Base-by-base conservation (phyloP, 2,329 filamentous ascomycete species). In the Hypoxylon rubiginosum region DNA sequence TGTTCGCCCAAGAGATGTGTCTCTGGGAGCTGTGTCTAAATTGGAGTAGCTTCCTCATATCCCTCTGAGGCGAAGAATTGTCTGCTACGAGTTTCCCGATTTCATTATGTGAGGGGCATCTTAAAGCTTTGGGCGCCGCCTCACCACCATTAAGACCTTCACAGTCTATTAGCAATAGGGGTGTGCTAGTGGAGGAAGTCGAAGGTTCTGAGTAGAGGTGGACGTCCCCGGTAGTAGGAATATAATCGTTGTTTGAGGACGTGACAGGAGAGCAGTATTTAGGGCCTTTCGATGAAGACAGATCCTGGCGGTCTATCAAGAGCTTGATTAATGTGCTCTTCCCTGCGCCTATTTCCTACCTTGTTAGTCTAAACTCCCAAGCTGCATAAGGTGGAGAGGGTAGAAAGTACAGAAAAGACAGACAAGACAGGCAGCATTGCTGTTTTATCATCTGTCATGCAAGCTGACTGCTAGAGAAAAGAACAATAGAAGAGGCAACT, bases 71-170 rank as follows among this genome's bases (percentile, higher is more conserved):
- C 8, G 46, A 15, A 15, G 8, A 30, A 17, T 9, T 13, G 13
- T 4, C 15, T 28, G 32, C 39, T 45, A n/a, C n/a, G n/a, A n/a
- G n/a, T n/a, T 45, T 45, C 19, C 26, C 17, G 19, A 11, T 34
- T 32, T 15, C 26, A 36, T 62, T 66, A 3, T 70, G 53, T 11
- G 61, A 49, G n/a, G 58, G 48, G 34, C 70, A 61, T 61, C 71
- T 71, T n/a, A 75, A 51, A 59, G 73, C 70, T 53, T 75, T 75
- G n/a, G 74, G 74, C 52, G 71, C 64, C 4, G 71, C 75, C 65
- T 85, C 83, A 4, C 84, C 84, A 17, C 83, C 84, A 21, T 82
- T 79, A 9, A 86, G 77, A 0, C 84, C 83, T 75, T 86, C 84
- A 62, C 83, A 86, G 67, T 86, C 84, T 21, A 83, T 82, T 56